phyloP scores from a whole-genome alignment of 495 filamentous ascomycete genomes.

The Podospora australis region DNA sequence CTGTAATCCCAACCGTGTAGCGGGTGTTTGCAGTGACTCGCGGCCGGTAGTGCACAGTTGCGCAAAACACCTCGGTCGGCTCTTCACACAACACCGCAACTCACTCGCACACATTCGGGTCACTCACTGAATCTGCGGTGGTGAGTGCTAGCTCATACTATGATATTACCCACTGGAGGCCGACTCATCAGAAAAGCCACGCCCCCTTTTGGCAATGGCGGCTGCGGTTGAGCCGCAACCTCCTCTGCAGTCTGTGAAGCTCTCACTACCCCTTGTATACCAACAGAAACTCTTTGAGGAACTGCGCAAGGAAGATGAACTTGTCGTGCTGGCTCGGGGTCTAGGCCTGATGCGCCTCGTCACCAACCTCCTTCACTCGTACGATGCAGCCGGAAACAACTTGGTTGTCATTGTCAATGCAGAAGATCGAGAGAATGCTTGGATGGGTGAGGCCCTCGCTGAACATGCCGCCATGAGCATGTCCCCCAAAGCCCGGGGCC shows the following conservation, averaged over 20 bases:
- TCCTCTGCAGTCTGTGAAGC: slow-evolving; percentile 68
- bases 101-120: too few species aligned
- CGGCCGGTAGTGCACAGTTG: too few species aligned
- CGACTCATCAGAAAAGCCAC: too few species aligned
- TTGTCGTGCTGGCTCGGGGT: slow-evolving; percentile 84
- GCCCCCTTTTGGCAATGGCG: too few species aligned
- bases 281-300: slow-evolving; percentile 90
- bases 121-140: too few species aligned
- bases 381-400: slow-evolving; percentile 93
- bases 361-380: slow-evolving; percentile 90
- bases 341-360: slow-evolving; percentile 84
- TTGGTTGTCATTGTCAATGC: slow-evolving; percentile 85
- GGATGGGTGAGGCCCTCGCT: slow-evolving; percentile 87
- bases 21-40: too few species aligned
- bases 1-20: too few species aligned
- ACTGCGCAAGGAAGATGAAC: slow-evolving; percentile 84
- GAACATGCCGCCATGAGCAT: slow-evolving; percentile 85
- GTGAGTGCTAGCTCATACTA: too few species aligned
- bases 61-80: too few species aligned
- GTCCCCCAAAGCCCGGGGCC: slow-evolving; percentile 67
- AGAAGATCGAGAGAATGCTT: slow-evolving; percentile 86
- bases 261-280: slow-evolving; percentile 85
- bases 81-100: too few species aligned
- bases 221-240: slow-evolving; percentile 26
- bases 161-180: too few species aligned